These are phyloP conservation scores for Sphagnum fallax DNA, from an alignment of 228 moss, liverwort and hornwort genomes.

Conservation along the genomic window DNA sequence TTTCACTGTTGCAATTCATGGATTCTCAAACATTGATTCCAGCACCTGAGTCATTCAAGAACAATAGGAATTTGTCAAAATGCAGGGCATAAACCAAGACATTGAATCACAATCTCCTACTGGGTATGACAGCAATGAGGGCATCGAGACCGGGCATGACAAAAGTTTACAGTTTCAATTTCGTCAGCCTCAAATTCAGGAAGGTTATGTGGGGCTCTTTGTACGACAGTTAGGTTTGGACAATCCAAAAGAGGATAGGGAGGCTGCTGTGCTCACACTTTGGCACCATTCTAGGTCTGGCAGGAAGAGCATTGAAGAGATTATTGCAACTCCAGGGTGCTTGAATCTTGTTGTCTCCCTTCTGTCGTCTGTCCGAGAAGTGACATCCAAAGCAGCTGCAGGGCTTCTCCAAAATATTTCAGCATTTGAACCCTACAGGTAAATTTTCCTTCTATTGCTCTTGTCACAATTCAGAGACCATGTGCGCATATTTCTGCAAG, in stretches of 20 bases:
- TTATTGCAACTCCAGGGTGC: constrained; percentile 73
- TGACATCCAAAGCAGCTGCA: constrained; percentile 67
- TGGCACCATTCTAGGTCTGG: constrained; percentile 75
- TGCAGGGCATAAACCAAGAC: constrained; percentile 43
- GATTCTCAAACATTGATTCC: neutral
- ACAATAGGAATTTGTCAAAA: neutral
- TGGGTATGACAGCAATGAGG: constrained; percentile 17
- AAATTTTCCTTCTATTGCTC: neutral
- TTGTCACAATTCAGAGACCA: no score
- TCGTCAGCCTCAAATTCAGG: constrained; percentile 43
- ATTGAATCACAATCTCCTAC: constrained; percentile 15
- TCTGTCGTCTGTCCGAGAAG: constrained; percentile 56
- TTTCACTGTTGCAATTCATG: neutral
- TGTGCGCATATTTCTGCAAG: no score
- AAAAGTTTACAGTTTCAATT: constrained; percentile 22
- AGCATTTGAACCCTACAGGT: constrained; percentile 44
- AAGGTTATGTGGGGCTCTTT: constrained; percentile 82
- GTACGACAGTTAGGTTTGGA: constrained; percentile 76
- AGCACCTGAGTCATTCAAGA: neutral
- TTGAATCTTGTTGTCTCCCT: constrained; percentile 82
- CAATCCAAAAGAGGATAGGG: constrained; percentile 69
- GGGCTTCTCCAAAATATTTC: constrained; percentile 69
- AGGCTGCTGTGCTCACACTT: constrained; percentile 72
- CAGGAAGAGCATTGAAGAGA: constrained; percentile 58
- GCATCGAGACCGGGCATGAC: constrained; percentile 21